Percentiles rank a stretch among this genome's conserved stretches.
Evolutionary conservation across 73 alveolate genomes (phyloP).

Genomic region (Loxodes magnus): DNA sequence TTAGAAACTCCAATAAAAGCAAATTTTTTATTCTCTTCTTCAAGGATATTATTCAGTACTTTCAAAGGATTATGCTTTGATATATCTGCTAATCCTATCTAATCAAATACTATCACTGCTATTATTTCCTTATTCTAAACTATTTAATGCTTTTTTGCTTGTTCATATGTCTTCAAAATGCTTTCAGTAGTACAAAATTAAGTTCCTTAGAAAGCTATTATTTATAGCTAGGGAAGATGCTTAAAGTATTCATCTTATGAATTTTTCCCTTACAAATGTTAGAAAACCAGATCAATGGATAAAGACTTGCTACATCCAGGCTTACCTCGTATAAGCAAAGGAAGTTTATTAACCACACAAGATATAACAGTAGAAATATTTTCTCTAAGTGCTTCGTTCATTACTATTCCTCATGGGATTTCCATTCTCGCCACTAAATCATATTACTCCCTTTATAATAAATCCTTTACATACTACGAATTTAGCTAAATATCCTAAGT

Average conservation of each 20-base stretch:
- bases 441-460: not conserved
- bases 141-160: not conserved
- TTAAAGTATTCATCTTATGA: not conserved
- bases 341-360: slow-evolving; percentile 36
- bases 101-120: slow-evolving; percentile 18
- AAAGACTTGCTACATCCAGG: slow-evolving; percentile 59
- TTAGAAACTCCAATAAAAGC: slow-evolving; percentile 29
- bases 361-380: slow-evolving; percentile 33
- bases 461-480: not conserved
- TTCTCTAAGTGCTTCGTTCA: slow-evolving; percentile 35
- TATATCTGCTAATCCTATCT: slow-evolving; percentile 18
- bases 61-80: slow-evolving; percentile 15
- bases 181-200: slow-evolving; percentile 14
- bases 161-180: not conserved
- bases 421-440: slow-evolving; percentile 6
- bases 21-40: slow-evolving; percentile 10
- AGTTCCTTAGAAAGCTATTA: slow-evolving; percentile 7
- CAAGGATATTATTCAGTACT: slow-evolving; percentile 6
- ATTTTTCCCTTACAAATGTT: slow-evolving; percentile 7
- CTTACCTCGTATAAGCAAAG: slow-evolving; percentile 49
- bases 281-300: slow-evolving; percentile 20
- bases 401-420: slow-evolving; percentile 4
- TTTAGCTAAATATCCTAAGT: too few species aligned
- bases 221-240: not conserved
- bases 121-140: not conserved